A percentile compares a stretch with the other conserved stretches of the same genome.
These are phyloP conservation scores for Phoma herbarum DNA, from an alignment of 2,329 filamentous ascomycete genomes.

Conservation along the genomic window DNA sequence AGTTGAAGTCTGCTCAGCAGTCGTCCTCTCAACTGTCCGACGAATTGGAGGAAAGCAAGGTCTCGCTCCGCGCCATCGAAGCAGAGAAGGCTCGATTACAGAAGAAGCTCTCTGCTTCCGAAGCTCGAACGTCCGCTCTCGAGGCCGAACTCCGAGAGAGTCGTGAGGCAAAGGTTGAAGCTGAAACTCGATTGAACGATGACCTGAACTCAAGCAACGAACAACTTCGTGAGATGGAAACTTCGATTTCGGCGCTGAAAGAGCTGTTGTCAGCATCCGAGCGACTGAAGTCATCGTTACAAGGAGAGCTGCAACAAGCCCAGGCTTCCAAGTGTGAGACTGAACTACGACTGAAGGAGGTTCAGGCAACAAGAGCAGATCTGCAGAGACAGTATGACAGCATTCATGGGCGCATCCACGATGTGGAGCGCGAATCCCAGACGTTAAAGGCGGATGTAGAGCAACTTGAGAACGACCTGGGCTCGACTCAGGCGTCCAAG, in stretches of 20 bases:
- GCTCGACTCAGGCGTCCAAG: slow-evolving; percentile 14
- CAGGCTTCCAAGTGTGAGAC: slow-evolving; percentile 23
- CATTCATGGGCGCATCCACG: slow-evolving; percentile 13
- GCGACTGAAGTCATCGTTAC: slow-evolving; percentile 24
- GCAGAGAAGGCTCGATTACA: slow-evolving; percentile 31
- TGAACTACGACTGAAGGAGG: slow-evolving; percentile 23
- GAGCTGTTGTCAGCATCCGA: slow-evolving; percentile 29
- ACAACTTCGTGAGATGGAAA: slow-evolving; percentile 37
- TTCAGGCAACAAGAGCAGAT: slow-evolving; percentile 16
- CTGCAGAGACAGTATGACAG: slow-evolving; percentile 24
- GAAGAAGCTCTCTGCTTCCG: slow-evolving; percentile 32
- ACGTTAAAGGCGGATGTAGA: slow-evolving; percentile 16
- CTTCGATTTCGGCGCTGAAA: slow-evolving; percentile 30
- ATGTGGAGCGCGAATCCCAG: slow-evolving; percentile 15
- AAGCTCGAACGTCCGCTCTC: slow-evolving; percentile 30
- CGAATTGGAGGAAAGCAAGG: slow-evolving; percentile 31
- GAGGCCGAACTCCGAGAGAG: slow-evolving; percentile 31
- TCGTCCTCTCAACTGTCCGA: slow-evolving; percentile 31
- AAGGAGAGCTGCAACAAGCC: slow-evolving; percentile 26
- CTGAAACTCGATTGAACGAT: slow-evolving; percentile 23
- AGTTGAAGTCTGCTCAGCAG: slow-evolving; percentile 32
- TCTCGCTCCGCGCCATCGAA: slow-evolving; percentile 37
- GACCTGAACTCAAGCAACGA: slow-evolving; percentile 28
- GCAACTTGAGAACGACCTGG: slow-evolving; percentile 23
- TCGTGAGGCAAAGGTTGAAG: slow-evolving; percentile 25